Conservation (phyloP, 1,139 yeast species). For the Yamadazyma mexicana region DNA sequence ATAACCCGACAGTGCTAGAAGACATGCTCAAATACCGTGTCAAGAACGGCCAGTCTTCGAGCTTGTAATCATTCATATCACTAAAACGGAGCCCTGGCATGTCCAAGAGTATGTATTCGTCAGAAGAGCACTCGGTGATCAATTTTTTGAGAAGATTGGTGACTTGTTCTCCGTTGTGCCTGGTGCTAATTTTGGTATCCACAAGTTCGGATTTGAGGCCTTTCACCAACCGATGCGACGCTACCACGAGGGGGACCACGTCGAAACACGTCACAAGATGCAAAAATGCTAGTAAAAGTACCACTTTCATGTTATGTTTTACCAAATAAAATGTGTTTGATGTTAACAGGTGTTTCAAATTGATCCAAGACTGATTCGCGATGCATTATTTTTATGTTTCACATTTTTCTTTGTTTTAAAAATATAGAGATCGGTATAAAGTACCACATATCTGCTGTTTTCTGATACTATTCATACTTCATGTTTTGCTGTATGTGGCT, state of each 20-base stretch:
- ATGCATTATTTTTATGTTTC: too few species aligned
- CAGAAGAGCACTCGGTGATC: constrained; percentile 63
- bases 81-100: constrained; percentile 64
- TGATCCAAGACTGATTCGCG: constrained; percentile 8
- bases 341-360: constrained; percentile 5
- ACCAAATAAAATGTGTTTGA: neutral
- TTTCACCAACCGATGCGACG: constrained; percentile 42
- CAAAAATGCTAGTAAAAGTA: constrained; percentile 1
- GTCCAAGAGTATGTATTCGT: constrained; percentile 66
- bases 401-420: neutral
- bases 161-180: constrained; percentile 23
- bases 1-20: constrained; percentile 64
- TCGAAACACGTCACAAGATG: constrained; percentile 17
- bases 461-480: neutral
- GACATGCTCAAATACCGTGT: constrained; percentile 56
- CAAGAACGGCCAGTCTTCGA: constrained; percentile 52
- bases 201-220: constrained; percentile 26
- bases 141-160: constrained; percentile 48
- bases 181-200: constrained; percentile 21
- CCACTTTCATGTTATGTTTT: neutral
- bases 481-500: neutral
- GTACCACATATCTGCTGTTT: neutral
- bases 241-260: constrained; percentile 36
- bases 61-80: constrained; percentile 50
- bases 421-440: too few species aligned